Evolutionary conservation across 1,284 basidiomycete species (phyloP).

Genomic region (Ganoderma resinaceum): DNA sequence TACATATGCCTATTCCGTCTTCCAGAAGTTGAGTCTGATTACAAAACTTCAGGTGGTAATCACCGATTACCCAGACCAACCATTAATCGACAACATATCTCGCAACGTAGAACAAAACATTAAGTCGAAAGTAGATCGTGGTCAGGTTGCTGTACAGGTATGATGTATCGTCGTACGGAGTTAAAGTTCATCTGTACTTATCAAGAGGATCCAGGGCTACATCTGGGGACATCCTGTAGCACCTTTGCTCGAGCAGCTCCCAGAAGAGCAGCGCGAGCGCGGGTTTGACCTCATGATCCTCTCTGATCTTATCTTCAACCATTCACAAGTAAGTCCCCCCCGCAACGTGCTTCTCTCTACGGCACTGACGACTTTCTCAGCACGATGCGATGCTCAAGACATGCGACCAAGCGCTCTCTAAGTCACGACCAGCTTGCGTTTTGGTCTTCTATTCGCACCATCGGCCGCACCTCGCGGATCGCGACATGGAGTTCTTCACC

Average conservation of each 20-base stretch:
- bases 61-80: conserved; percentile 92
- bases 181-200: background rate
- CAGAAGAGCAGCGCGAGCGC: conserved; percentile 15
- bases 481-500: conserved; percentile 86
- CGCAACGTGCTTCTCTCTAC: background rate
- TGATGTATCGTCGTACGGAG: background rate
- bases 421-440: conserved; percentile 50
- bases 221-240: conserved; percentile 85
- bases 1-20: conserved; percentile 34
- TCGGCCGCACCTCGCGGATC: conserved; percentile 83
- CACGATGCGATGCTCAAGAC: conserved; percentile 86
- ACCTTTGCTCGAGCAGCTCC: conserved; percentile 53
- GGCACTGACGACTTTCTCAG: conserved; percentile 44
- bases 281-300: conserved; percentile 87
- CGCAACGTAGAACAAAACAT: conserved; percentile 76
- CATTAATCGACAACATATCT: conserved; percentile 81
- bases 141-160: conserved; percentile 59
- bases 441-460: conserved; percentile 96
- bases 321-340: conserved; percentile 68
- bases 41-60: conserved; percentile 63
- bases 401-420: conserved; percentile 60
- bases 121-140: conserved; percentile 32
- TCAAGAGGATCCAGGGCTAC: conserved; percentile 67
- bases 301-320: conserved; percentile 92
- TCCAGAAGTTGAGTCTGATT: background rate